Conservation (phyloP, 2,329 filamentous ascomycete genomes). For the Aureobasidium lini region DNA sequence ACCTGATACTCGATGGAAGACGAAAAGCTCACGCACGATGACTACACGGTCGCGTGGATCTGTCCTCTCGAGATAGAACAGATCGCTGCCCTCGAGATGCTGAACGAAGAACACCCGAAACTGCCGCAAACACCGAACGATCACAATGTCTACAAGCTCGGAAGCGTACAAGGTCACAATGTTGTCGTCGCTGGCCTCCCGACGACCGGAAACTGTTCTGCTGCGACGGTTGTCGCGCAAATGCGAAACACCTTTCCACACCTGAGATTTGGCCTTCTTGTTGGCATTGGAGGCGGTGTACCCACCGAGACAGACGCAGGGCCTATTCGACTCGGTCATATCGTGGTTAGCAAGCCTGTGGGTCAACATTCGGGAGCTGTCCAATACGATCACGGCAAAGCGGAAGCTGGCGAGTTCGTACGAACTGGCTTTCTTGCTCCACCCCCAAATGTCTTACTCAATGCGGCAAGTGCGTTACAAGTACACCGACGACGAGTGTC, state of each 20-base stretch:
- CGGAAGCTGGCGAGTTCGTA: background rate
- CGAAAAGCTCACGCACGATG: slow-evolving; percentile 10
- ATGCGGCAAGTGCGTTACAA: background rate
- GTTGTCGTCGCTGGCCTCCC: slow-evolving; percentile 3
- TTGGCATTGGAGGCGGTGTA: slow-evolving; percentile 15
- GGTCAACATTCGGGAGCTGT: slow-evolving; percentile 8
- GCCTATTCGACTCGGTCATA: slow-evolving; percentile 9
- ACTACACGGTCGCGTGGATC: slow-evolving; percentile 21
- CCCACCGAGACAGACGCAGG: background rate
- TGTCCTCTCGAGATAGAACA: slow-evolving; percentile 19
- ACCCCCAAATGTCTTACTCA: slow-evolving; percentile 3
- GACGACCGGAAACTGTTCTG: slow-evolving; percentile 3
- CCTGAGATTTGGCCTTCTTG: slow-evolving; percentile 15
- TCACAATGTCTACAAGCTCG: slow-evolving; percentile 15
- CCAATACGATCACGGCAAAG: slow-evolving; percentile 15
- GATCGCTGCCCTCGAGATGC: slow-evolving; percentile 17
- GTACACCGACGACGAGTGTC: background rate
- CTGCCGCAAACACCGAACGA: slow-evolving; percentile 8
- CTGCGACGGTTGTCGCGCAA: slow-evolving; percentile 10
- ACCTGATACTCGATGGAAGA: background rate
- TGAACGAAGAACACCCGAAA: slow-evolving; percentile 17
- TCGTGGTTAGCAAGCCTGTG: slow-evolving; percentile 14
- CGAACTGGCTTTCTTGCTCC: slow-evolving; percentile 1
- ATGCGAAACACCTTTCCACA: slow-evolving; percentile 3
- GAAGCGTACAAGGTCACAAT: slow-evolving; percentile 15